A percentile compares a stretch with the other conserved stretches of the same genome.
Evolutionary conservation across 2,329 filamentous ascomycete genomes (phyloP).

Genomic region (Dothideomycetes sp.): DNA sequence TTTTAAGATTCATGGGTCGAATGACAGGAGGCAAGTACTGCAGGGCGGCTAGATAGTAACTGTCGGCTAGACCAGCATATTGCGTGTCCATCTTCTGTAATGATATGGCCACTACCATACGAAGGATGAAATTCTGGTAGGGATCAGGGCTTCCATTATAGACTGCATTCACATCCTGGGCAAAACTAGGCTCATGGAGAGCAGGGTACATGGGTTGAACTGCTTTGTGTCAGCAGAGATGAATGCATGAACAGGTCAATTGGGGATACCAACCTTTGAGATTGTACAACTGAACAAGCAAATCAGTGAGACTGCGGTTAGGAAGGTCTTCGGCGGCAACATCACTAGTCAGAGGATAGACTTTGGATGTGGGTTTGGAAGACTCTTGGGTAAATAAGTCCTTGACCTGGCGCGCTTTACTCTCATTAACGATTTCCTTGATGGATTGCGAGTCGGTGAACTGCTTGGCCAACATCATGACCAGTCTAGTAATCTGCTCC

Average conservation of each 20-base stretch:
- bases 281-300: constrained; percentile 75
- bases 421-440: constrained; percentile 79
- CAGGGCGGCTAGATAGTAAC: constrained; percentile 87
- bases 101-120: constrained; percentile 90
- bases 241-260: not conserved
- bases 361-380: constrained; percentile 60
- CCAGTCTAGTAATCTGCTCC: constrained; percentile 85
- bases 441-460: constrained; percentile 87
- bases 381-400: constrained; percentile 59
- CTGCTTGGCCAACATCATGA: constrained; percentile 94
- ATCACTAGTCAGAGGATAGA: constrained; percentile 83
- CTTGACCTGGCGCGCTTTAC: constrained; percentile 56
- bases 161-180: constrained; percentile 67
- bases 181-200: constrained; percentile 74
- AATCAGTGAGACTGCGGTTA: constrained; percentile 62
- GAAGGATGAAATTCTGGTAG: constrained; percentile 78
- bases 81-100: constrained; percentile 83
- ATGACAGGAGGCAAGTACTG: constrained; percentile 74
- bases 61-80: constrained; percentile 89
- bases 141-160: constrained; percentile 62
- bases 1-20: constrained; percentile 79
- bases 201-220: constrained; percentile 83
- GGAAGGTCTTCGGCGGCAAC: constrained; percentile 70
- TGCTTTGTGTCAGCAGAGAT: constrained; percentile 30
- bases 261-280: constrained; percentile 57